These are phyloP conservation scores for Eimeria necatrix DNA, from an alignment of 169 alveolate genomes.

Conservation along the genomic window DNA sequence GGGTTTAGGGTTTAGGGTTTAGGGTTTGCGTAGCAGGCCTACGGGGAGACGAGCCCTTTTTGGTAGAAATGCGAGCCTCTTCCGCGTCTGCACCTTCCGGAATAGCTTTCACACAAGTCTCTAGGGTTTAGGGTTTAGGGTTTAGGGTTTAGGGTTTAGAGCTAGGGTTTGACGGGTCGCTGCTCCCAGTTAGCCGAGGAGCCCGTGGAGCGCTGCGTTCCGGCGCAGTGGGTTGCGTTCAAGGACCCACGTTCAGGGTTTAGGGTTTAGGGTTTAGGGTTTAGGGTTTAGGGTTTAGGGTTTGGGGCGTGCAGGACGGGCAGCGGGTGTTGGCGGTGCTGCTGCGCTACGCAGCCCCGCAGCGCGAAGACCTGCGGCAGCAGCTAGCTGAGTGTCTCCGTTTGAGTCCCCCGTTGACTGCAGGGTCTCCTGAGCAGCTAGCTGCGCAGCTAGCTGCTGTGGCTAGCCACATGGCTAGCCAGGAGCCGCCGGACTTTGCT, in stretches of 20 bases:
- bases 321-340: constrained; percentile 62
- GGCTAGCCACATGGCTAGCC: not conserved
- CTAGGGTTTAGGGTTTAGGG: not conserved
- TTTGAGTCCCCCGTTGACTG: not conserved
- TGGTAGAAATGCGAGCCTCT: too few relatives aligned
- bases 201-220: too few relatives aligned
- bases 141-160: not conserved
- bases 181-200: too few relatives aligned
- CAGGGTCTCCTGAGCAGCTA: not conserved
- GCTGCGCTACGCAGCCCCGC: constrained; percentile 59
- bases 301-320: not conserved
- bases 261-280: constrained; percentile 40
- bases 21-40: constrained; percentile 5
- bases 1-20: not conserved
- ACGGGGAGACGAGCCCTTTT: too few relatives aligned
- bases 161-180: not conserved
- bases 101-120: not conserved
- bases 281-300: not conserved
- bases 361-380: constrained; percentile 45
- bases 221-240: not conserved
- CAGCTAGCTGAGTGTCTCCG: not conserved
- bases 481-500: constrained; percentile 35
- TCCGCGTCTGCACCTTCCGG: too few relatives aligned
- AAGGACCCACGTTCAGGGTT: constrained; percentile 27
- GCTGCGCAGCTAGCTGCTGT: constrained; percentile 9